Base-by-base conservation (phyloP, 2,329 filamentous ascomycete genomes). In the Diaporthe sp. region DNA sequence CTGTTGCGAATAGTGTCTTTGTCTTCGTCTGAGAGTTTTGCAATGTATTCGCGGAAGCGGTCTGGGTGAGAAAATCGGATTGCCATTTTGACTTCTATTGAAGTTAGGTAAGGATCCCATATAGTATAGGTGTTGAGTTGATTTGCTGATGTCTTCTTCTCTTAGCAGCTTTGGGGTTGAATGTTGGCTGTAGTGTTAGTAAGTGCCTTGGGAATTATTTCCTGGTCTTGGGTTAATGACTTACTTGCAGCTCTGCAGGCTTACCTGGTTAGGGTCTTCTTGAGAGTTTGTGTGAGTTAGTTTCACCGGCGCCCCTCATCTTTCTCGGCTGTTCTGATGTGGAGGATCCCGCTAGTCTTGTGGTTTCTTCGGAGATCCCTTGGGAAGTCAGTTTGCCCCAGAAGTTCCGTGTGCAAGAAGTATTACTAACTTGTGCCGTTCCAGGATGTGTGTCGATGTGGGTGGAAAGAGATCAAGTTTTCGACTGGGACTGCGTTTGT, bases 121-220 rank as follows among this genome's bases (percentile, higher is more conserved):
- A 15, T n/a, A 0, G 15, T 3, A 39, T 1, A 3, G 15, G 2
- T 25, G 5, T 17, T 58, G 13, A n/a, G 1, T n/a, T 25, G 4
- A 12, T 1, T 37, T 39, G 8, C 57, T 60, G 6, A 60, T 60
- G 7, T 60, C 4, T 15, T 9, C 2, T 9, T 60, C 22, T 60
- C 22, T 25, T 39, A 39, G 34, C 2, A 60, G 34, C 22, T 39
- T 3, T 25, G 57, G 6, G 22, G 8, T 15, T 39, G 19, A n/a
- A 6, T 39, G 57, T 7, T n/a, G 6, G 4, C 10, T 15, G 5
- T 39, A 4, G 34, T 60, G 34, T 15, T 7, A 3, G 57, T 60
- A 39, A 17, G 57, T 39, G 34, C 4, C 34, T 39, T 39, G 10
- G 5, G 3, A 15, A 13, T 25, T 15, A 3, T 3, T 25, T 3